phyloP scores from a whole-genome alignment of 257 asterid species.

The Ehretia macrophylla region DNA sequence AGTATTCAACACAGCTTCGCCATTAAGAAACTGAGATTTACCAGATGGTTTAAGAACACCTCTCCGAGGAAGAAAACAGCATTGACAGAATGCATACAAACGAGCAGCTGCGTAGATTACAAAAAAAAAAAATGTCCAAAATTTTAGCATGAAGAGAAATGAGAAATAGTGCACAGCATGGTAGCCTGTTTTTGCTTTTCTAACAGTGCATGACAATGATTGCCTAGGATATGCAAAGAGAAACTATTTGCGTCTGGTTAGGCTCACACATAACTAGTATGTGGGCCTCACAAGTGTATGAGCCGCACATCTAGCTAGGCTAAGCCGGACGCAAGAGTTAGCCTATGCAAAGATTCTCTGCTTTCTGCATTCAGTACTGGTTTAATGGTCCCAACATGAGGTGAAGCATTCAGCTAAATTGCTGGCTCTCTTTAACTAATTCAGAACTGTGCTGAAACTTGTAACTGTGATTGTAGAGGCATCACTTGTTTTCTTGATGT shows the following conservation, averaged over 20 bases:
- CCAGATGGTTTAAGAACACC: conserved; percentile 55
- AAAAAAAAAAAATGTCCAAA: not conserved
- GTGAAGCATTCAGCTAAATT: not conserved
- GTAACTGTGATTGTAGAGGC: not conserved
- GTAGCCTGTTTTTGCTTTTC: not conserved
- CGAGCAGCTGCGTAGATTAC: conserved; percentile 44
- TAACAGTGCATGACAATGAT: not conserved
- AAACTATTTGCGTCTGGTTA: too few relatives aligned
- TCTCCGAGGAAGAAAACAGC: conserved; percentile 69
- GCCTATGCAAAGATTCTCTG: not conserved
- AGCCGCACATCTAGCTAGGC: too few relatives aligned
- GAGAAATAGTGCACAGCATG: too few relatives aligned
- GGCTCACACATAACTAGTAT: too few relatives aligned
- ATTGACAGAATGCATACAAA: conserved; percentile 68
- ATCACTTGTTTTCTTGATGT: not conserved
- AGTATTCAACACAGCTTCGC: conserved; percentile 1
- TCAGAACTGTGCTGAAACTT: not conserved
- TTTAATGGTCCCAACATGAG: too few relatives aligned
- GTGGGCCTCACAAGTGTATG: too few relatives aligned
- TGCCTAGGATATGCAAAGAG: not conserved
- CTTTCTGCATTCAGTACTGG: not conserved
- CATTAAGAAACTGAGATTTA: conserved; percentile 19
- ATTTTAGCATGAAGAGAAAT: not conserved
- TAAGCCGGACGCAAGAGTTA: too few relatives aligned
- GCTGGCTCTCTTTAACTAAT: not conserved